Evolutionary conservation across 495 filamentous ascomycete species (phyloP).

Genomic region (Amphirosellinia nigrospora): DNA sequence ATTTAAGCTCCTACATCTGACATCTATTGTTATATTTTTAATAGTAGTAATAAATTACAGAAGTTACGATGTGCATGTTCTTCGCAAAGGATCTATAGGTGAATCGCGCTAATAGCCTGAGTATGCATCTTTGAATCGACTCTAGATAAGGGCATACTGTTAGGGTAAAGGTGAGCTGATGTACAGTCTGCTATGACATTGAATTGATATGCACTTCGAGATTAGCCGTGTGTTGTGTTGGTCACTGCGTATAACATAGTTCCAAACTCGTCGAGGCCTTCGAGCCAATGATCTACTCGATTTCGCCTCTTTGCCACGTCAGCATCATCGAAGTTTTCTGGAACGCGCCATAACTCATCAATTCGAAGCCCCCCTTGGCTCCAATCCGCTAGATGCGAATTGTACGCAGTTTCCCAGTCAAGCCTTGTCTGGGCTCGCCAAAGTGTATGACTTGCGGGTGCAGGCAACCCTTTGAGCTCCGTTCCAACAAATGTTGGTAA

Average conservation of each 20-base stretch:
- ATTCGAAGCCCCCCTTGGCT: constrained; percentile 44
- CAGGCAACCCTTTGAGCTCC: constrained; percentile 49
- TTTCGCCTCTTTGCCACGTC: constrained; percentile 36
- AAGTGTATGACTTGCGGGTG: constrained; percentile 41
- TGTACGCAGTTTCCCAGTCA: constrained; percentile 52
- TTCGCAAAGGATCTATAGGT: not conserved
- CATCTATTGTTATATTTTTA: not conserved
- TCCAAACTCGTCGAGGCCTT: constrained; percentile 54
- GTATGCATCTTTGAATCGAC: not conserved
- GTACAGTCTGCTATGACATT: not conserved
- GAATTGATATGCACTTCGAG: not conserved
- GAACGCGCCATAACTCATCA: constrained; percentile 54
- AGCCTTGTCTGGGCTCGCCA: constrained; percentile 45
- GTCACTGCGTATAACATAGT: constrained; percentile 57
- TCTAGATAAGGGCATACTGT: not conserved
- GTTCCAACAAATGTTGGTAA: constrained; percentile 54
- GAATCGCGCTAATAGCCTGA: not conserved
- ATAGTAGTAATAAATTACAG: not conserved
- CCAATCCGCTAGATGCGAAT: constrained; percentile 51
- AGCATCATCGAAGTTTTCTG: constrained; percentile 36
- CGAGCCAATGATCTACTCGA: constrained; percentile 52
- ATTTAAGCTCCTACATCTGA: not conserved
- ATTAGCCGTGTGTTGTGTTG: constrained; percentile 47
- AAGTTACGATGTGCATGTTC: not conserved
- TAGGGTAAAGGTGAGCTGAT: too few species aligned